phyloP scores from a whole-genome alignment of 2,329 filamentous ascomycete species.

The Gnomoniopsis smithogilvyi region DNA sequence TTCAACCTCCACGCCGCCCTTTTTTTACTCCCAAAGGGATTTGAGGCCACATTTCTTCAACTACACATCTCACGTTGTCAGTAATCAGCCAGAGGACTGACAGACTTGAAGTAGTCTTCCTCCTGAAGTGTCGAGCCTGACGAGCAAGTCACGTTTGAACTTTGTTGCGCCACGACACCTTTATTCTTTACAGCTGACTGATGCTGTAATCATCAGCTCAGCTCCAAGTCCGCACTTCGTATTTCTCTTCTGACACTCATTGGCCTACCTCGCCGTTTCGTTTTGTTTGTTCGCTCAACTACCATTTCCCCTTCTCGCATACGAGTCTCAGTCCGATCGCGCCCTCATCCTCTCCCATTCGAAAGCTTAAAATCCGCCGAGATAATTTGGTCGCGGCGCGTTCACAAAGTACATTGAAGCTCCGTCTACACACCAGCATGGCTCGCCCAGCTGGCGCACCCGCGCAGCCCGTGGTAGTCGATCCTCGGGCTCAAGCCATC shows the following conservation, averaged over 20 bases:
- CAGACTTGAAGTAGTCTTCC: constrained; percentile 1
- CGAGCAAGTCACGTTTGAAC: constrained; percentile 10
- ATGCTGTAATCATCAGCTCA: constrained; percentile 34
- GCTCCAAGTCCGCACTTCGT: not conserved
- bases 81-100: constrained; percentile 11
- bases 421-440: constrained; percentile 28
- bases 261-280: constrained; percentile 18
- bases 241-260: constrained; percentile 41
- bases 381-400: not conserved
- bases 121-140: not conserved
- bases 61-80: constrained; percentile 7
- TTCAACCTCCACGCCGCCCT: not conserved
- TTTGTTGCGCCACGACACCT: constrained; percentile 23
- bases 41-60: not conserved
- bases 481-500: constrained; percentile 13
- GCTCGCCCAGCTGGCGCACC: constrained; percentile 36
- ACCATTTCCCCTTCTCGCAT: not conserved
- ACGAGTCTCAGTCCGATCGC: not conserved
- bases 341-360: not conserved
- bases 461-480: constrained; percentile 28
- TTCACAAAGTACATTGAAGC: not conserved
- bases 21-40: too few species aligned
- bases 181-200: constrained; percentile 19
- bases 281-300: not conserved
- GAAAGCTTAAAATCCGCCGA: not conserved